phyloP scores from a whole-genome alignment of 371 early-diverging fungal species.

The Rhizopus microsporus region DNA sequence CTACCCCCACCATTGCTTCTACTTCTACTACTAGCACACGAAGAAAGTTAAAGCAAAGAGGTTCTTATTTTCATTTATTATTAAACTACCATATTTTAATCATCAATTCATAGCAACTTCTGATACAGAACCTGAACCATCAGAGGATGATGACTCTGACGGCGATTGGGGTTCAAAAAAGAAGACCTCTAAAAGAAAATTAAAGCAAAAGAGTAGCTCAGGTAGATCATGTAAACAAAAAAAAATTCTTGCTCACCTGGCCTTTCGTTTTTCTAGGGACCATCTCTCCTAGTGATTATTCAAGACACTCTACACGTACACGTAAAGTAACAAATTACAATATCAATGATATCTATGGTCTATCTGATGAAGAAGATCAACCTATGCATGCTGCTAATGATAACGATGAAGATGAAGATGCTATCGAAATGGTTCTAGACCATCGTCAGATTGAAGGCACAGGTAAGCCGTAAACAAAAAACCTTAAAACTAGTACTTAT shows the following conservation, averaged over 20 bases:
- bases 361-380: constrained; percentile 45
- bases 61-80: constrained; percentile 3
- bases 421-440: constrained; percentile 65
- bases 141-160: constrained; percentile 9
- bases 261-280: constrained; percentile 4
- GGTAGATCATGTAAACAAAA: constrained; percentile 11
- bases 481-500: constrained; percentile 12
- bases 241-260: constrained; percentile 6
- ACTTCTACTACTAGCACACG: background rate
- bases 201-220: background rate
- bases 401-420: constrained; percentile 61
- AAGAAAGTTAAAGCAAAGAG: constrained; percentile 5
- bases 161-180: constrained; percentile 18
- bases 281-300: constrained; percentile 35
- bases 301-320: constrained; percentile 52
- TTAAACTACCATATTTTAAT: background rate
- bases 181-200: constrained; percentile 5
- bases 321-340: constrained; percentile 55
- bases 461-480: constrained; percentile 9
- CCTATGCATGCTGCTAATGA: background rate
- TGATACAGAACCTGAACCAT: constrained; percentile 4
- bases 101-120: background rate
- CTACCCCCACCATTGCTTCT: too few species aligned
- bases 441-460: constrained; percentile 34
- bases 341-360: constrained; percentile 50